Evolutionary conservation across 2,329 filamentous ascomycete genomes (phyloP).

Genomic region (Tolypocladium inflatum): DNA sequence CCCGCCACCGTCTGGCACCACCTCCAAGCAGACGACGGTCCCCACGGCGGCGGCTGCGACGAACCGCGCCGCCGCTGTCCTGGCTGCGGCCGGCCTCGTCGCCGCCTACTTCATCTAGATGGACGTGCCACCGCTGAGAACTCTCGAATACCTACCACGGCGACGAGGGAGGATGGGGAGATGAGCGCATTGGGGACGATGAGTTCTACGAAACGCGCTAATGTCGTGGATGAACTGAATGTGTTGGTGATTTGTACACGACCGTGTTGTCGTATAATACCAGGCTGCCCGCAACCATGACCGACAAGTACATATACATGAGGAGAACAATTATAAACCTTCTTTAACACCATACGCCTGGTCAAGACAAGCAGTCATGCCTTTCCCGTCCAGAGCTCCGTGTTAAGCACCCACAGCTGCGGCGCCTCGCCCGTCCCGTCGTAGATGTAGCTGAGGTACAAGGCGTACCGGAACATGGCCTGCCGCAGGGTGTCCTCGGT

Average conservation of each 20-base stretch:
- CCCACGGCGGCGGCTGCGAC: constrained; percentile 17
- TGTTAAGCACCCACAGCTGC: constrained; percentile 20
- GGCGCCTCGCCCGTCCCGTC: constrained; percentile 14
- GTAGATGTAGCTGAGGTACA: constrained; percentile 24
- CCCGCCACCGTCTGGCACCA: not conserved
- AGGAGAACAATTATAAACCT: not conserved
- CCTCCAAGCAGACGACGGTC: constrained; percentile 4
- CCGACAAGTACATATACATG: not conserved
- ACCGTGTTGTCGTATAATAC: not conserved
- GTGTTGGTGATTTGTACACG: not conserved
- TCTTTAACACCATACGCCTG: not conserved
- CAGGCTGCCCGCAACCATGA: not conserved
- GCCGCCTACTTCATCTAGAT: constrained; percentile 32
- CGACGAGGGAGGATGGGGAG: too few species aligned
- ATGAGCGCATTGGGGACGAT: not conserved
- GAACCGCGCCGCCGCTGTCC: constrained; percentile 17
- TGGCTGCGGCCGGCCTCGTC: constrained; percentile 27
- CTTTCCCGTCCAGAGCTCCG: constrained; percentile 7
- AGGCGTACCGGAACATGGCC: constrained; percentile 22
- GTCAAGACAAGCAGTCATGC: not conserved
- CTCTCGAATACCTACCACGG: not conserved
- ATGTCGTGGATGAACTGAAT: not conserved
- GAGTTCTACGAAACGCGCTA: not conserved
- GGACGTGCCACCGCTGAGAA: not conserved
- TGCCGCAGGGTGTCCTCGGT: constrained; percentile 14